Evolutionary conservation across 345 rosid genomes (phyloP), one percentile per base, ranked within the genome.

Genomic region (Murraya paniculata): DNA sequence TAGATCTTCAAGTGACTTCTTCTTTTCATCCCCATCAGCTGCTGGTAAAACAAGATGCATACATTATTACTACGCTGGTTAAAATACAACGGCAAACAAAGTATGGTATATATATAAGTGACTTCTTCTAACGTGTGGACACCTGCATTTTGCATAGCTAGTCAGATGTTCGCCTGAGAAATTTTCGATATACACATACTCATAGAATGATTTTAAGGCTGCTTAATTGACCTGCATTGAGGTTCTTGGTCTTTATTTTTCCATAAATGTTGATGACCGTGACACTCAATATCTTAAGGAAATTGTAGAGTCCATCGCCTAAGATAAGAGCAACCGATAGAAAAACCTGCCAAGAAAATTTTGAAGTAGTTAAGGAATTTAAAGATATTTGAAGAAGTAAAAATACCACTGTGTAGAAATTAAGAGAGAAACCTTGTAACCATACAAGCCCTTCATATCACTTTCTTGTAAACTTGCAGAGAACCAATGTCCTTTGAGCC

Each of bases 261-360:
- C 84, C 73, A 64, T 81, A 85, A 71, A 93, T 73, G 74, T 73
- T 95, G 62, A 84, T 71, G 35, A 85, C 31, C 19, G 99, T 92
- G 71, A 84, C 70, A 35, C 73, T 62, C 64, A 88, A 21, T 55
- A 95, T 88, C 88, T 95, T 95, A 14, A 90, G 50, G 82, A 95
- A 92, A 77, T 88, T 93, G 87, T 95, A 95, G 77, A 95, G 95
- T 53, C 98, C 99, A 39, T 95, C 98, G 0, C 99, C 99, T 0
- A 95, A 91, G 80, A 93, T 92, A 45, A 95, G 88, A 53, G 99
- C 90, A 71, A 95, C 92, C 4, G 99, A 88, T 24, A 91, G 39
- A 71, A 95, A 95, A 39, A 87, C 93, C 95, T 91, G 86, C 73
- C 66, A 71, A 59, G 48, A 36, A 58, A 75, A 81, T 31, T 10